Evolutionary conservation across 1,284 basidiomycete species (phyloP), one percentile per base, ranked within the genome.

Genomic region (Pseudozyma tsukubaensis): DNA sequence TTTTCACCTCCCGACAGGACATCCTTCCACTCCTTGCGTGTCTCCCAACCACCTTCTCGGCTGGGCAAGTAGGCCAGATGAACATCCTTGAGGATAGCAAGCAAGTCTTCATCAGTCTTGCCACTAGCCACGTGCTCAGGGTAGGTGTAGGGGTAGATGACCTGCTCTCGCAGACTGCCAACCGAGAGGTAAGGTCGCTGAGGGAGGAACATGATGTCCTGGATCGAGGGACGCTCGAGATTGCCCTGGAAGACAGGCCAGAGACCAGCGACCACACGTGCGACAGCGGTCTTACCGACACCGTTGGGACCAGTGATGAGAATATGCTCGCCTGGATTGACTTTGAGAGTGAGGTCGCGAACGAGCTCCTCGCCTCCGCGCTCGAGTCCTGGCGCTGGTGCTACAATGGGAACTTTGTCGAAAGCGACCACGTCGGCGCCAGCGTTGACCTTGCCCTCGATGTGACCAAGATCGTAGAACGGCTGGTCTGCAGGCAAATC

Each of bases 271-370:
- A 97, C 86, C 9, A 99, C 92, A 10, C 95, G 89, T 1, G 94
- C 94, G 35, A 98, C 90, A 6, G 93, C 91, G 0, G 94, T 96
- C 87, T 99, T 98, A 0, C 96, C 96, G 1, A 96, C 93, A 48
- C 80, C 82, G 51, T 82, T 83, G n/a, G 92, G 91, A 1, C 95
- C 95, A 0, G 94, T 96, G 80, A 98, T 94, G 89, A 97, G 92
- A 5, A 96, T 87, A 83, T 97, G 95, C 85, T 97, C 92, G 6
- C 93, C 92, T 13, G 89, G 88, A 55, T 87, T 87, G 58, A 97
- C 88, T n/a, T 86, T 85, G 14, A 97, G 84, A 50, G 88, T 90
- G 34, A 97, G 87, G 59, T 91, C 89, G 62, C 88, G 89, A 37
- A 97, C 91, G 34, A 97, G 88, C 61, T 89, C 88, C 69, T 89